These are phyloP conservation scores for Begonia fuchsioides DNA, from an alignment of 306 rosid genomes.

Conservation along the genomic window DNA sequence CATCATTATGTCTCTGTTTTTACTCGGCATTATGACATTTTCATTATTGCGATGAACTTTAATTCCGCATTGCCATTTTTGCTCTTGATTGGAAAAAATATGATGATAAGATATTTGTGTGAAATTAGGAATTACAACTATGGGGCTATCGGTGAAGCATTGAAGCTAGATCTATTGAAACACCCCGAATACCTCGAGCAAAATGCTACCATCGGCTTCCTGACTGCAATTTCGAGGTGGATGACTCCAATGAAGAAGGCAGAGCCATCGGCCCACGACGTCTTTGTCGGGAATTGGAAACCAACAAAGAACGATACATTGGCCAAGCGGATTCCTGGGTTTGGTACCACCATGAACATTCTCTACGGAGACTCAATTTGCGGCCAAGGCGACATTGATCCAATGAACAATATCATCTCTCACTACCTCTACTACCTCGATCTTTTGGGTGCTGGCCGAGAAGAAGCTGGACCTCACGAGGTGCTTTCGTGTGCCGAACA, in stretches of 20 bases:
- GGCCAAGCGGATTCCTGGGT: constrained; percentile 62
- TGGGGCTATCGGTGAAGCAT: constrained; percentile 58
- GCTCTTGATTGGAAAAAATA: background rate
- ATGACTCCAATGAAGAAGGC: constrained; percentile 56
- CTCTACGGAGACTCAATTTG: constrained; percentile 69
- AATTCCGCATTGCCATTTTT: background rate
- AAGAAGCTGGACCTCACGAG: constrained; percentile 52
- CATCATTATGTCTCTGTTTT: too few species aligned
- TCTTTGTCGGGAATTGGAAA: constrained; percentile 83
- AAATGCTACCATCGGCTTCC: constrained; percentile 90
- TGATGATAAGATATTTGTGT: background rate
- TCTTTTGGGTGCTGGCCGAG: constrained; percentile 66
- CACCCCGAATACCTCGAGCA: constrained; percentile 94
- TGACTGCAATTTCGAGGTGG: constrained; percentile 89
- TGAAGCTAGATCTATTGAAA: constrained; percentile 52
- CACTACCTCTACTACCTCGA: constrained; percentile 72
- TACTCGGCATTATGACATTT: too few species aligned
- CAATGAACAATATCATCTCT: constrained; percentile 68
- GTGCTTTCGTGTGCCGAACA: constrained; percentile 63
- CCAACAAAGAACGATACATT: constrained; percentile 81
- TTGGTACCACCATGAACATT: constrained; percentile 85
- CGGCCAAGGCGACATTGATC: constrained; percentile 63
- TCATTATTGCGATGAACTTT: too few species aligned
- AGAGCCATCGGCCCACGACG: constrained; percentile 82
- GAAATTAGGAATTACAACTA: constrained; percentile 75